Conservation (phyloP, 2,329 filamentous ascomycete genomes). For the Neofusicoccum sp. region DNA sequence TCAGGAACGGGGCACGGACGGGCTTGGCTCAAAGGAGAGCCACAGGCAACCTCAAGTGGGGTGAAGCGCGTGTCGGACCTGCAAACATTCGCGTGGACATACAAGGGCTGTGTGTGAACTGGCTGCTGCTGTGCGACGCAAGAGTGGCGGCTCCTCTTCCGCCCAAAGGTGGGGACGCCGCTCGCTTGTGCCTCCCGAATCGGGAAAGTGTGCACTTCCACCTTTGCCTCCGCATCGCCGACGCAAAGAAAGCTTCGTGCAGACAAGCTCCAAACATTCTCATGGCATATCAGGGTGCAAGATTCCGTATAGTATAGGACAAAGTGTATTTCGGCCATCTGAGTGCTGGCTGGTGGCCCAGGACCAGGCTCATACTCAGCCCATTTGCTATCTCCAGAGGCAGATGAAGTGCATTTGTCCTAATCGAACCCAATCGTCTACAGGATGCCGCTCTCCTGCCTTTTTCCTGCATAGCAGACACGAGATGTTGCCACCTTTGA, state of each 20-base stretch:
- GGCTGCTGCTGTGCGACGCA: neutral
- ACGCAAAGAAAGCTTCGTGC: neutral
- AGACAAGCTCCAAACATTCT: too few species aligned
- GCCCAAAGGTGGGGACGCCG: neutral
- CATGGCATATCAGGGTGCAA: too few species aligned
- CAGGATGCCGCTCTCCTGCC: too few species aligned
- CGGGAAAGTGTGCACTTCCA: neutral
- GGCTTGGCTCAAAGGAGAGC: neutral
- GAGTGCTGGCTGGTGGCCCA: neutral
- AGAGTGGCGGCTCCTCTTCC: constrained; percentile 2
- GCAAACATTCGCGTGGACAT: neutral
- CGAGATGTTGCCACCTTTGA: too few species aligned
- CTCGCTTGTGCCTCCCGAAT: neutral
- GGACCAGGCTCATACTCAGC: neutral
- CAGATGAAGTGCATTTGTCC: neutral
- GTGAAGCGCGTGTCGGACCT: neutral
- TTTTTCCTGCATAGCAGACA: too few species aligned
- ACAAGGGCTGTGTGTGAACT: neutral
- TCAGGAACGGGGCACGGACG: neutral
- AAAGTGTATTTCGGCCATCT: too few species aligned
- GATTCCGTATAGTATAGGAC: too few species aligned
- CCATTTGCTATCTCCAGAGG: neutral
- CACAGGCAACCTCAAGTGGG: neutral
- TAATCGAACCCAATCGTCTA: neutral
- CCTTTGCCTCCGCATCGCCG: neutral